Percentiles rank a stretch among this genome's conserved stretches.
phyloP scores from a whole-genome alignment of 306 rosid species.

The Medicago arabica region DNA sequence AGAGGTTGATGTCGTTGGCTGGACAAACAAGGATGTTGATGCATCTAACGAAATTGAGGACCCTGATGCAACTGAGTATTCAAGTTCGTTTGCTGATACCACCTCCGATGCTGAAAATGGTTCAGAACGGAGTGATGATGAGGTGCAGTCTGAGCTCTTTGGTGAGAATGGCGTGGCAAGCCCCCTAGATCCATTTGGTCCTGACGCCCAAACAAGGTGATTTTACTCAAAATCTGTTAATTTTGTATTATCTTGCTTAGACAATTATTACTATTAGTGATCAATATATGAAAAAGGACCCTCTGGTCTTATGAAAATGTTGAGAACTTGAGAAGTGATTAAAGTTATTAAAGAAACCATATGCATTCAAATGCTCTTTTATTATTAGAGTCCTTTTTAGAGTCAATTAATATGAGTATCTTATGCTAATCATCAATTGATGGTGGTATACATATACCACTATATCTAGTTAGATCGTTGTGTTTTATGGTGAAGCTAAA shows the following conservation, averaged over 20 bases:
- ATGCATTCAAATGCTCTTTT: no score
- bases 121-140: constrained; percentile 68
- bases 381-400: not conserved
- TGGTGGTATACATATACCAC: constrained; percentile 14
- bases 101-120: constrained; percentile 56
- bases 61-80: constrained; percentile 83
- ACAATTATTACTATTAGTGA: no score
- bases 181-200: constrained; percentile 54
- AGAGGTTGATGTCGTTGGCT: constrained; percentile 66
- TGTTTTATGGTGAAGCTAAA: constrained; percentile 16
- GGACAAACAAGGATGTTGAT: constrained; percentile 54
- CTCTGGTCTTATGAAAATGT: no score
- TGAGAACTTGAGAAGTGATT: no score
- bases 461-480: constrained; percentile 17
- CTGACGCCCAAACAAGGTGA: constrained; percentile 63
- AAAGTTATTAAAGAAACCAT: no score
- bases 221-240: not conserved
- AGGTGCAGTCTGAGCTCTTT: constrained; percentile 72
- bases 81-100: constrained; percentile 81
- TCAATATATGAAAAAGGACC: no score
- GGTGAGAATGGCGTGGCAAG: constrained; percentile 53
- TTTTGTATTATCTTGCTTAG: no score
- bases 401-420: constrained; percentile 24
- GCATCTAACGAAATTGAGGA: constrained; percentile 60
- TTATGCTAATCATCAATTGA: constrained; percentile 31